Percentiles rank a stretch among this genome's conserved stretches.
These are phyloP conservation scores for Clarireedia homoeocarpa DNA, from an alignment of 2,329 filamentous ascomycete species.

Conservation along the genomic window DNA sequence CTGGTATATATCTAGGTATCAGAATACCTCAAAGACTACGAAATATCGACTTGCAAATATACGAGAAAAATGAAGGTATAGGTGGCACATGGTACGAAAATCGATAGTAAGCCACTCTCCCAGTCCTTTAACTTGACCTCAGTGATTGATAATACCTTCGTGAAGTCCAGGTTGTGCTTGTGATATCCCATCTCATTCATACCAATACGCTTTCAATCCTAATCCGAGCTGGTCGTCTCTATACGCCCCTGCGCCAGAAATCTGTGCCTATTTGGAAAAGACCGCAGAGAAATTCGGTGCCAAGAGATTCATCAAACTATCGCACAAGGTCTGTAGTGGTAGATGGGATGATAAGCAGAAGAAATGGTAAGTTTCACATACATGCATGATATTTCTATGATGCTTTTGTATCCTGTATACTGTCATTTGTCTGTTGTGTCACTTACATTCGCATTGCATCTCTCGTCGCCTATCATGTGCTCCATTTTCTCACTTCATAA, in stretches of 20 bases:
- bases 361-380: constrained; percentile 33
- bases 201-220: constrained; percentile 45
- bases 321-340: constrained; percentile 46
- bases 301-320: constrained; percentile 47
- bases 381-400: background rate
- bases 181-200: background rate
- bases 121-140: too few species aligned
- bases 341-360: constrained; percentile 45
- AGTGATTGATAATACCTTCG: constrained; percentile 31
- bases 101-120: constrained; percentile 36
- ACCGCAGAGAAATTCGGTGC: constrained; percentile 58
- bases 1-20: constrained; percentile 28
- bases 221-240: constrained; percentile 63
- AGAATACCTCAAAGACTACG: constrained; percentile 25
- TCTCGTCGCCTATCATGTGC: too few species aligned
- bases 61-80: constrained; percentile 47
- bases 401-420: background rate
- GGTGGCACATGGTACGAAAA: constrained; percentile 49
- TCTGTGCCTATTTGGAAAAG: constrained; percentile 57
- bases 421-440: background rate
- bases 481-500: too few species aligned
- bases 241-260: constrained; percentile 61
- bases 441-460: background rate
- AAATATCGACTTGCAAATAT: constrained; percentile 33
- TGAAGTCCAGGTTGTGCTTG: background rate